Percentiles rank a stretch among this genome's conserved stretches.
These are phyloP conservation scores for Boletus eberwhitei DNA, from an alignment of 768 basidiomycete genomes.

Conservation along the genomic window DNA sequence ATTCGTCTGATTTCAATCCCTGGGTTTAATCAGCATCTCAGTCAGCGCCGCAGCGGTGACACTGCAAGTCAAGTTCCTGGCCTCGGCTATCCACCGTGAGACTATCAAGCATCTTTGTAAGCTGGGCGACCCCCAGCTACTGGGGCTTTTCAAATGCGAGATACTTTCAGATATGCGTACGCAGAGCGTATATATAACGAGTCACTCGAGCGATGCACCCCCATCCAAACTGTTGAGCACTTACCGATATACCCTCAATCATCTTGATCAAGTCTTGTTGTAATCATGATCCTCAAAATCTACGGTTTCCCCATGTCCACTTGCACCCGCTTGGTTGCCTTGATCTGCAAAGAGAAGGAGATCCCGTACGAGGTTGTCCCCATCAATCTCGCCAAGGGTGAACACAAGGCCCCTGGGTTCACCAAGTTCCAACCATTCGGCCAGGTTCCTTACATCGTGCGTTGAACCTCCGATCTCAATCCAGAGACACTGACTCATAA, in stretches of 20 bases:
- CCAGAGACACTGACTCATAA: neutral
- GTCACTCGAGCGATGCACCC: too few species aligned
- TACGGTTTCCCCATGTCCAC: constrained; percentile 37
- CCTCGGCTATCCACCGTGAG: too few species aligned
- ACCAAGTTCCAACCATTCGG: constrained; percentile 55
- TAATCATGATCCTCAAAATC: constrained; percentile 37
- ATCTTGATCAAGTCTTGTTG: neutral
- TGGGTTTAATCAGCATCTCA: constrained; percentile 2
- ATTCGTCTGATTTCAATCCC: neutral
- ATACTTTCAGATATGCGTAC: neutral
- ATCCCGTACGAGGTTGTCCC: constrained; percentile 51
- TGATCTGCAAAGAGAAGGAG: constrained; percentile 51
- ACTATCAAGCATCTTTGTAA: too few species aligned
- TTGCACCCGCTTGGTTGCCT: constrained; percentile 50
- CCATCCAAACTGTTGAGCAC: neutral
- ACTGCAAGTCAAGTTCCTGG: neutral
- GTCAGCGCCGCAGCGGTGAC: neutral
- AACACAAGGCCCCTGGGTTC: constrained; percentile 47
- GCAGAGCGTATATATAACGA: constrained; percentile 1
- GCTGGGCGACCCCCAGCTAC: too few species aligned
- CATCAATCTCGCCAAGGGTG: constrained; percentile 40
- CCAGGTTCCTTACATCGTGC: constrained; percentile 45
- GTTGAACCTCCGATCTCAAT: neutral
- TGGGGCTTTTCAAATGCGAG: too few species aligned
- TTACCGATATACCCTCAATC: neutral